Evolutionary conservation across 306 rosid species (phyloP), one percentile per base, ranked within the genome.

Genomic region (Lathyrus tuberosus): DNA sequence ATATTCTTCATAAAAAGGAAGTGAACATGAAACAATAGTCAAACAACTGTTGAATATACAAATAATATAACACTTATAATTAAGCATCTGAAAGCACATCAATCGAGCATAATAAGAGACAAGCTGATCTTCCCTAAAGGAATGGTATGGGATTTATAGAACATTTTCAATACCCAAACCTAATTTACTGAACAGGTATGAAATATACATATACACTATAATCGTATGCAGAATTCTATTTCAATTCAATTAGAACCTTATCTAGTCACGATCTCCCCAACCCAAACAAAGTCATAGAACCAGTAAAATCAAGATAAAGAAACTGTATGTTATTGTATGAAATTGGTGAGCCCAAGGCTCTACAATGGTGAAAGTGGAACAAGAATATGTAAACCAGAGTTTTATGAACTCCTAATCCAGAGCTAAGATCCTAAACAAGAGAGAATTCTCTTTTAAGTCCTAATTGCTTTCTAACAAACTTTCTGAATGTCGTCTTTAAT

Each of bases 1-100:
- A 79, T 72, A 78, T 71, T 84, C 87, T 85, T 84, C 96, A 84
- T 58, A 67, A 71, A 71, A 79, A 84, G 76, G 82, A 84, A 77
- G 79, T 71, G 69, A 73, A 80, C 72, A 80, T 49, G 76, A 74
- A 86, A 74, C 49, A 58, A 76, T 62, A 64, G 77, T 84, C 82
- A 88, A 77, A 82, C 79, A 83, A 79, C 82, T 35, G 79, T 72
- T 53, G 52, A 76, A 67, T 71, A 71, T 74, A 76, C 66, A 63
- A 51, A 77, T 77, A 71, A 72, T 33, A 65, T 16, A 24, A 35
- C 46, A 65, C 49, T 47, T 20, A 37, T 22, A 57, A 63, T 33
- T 59, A 76, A 68, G 53, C 46, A 68, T 53, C 53, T 44, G 64
- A 78, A 12, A 64, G 47, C 60, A 72, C 35, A 30, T 66, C 53